Evolutionary conservation across 805 yeast genomes (phyloP).

Genomic region (Metschnikowia drakensbergensis): DNA sequence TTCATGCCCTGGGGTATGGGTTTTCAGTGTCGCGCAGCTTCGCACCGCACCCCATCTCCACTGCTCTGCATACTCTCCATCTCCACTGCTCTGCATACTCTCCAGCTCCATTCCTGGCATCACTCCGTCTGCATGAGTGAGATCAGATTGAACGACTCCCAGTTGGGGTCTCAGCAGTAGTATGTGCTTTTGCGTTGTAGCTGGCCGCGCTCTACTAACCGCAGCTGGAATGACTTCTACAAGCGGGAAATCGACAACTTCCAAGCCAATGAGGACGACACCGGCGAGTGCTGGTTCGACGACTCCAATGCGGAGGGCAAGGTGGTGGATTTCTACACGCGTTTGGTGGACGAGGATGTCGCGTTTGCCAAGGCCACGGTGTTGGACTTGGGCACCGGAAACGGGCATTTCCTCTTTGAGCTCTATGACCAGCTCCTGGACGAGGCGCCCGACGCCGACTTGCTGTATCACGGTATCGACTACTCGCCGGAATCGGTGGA

Average conservation of each 20-base stretch:
- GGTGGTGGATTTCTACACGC: constrained; percentile 68
- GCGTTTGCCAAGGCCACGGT: constrained; percentile 32
- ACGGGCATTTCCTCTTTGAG: constrained; percentile 82
- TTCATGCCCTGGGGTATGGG: neutral
- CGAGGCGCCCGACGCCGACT: constrained; percentile 35
- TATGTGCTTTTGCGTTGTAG: constrained; percentile 25
- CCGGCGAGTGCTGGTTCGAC: constrained; percentile 96
- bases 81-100: neutral
- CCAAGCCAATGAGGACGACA: constrained; percentile 68
- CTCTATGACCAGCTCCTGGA: constrained; percentile 60
- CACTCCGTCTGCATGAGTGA: constrained; percentile 7
- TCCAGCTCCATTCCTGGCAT: neutral
- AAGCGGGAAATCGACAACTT: constrained; percentile 69
- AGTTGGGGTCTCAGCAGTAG: constrained; percentile 83
- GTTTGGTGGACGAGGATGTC: constrained; percentile 22
- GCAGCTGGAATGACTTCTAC: constrained; percentile 85
- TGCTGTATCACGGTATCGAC: constrained; percentile 62
- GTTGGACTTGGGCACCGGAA: constrained; percentile 92
- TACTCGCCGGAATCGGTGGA: constrained; percentile 77
- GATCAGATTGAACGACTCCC: constrained; percentile 64
- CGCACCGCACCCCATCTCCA: neutral
- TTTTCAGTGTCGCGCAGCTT: neutral
- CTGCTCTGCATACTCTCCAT: neutral
- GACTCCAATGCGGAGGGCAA: constrained; percentile 90
- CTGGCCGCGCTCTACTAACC: constrained; percentile 16